Conservation (phyloP, 306 rosid genomes). For the Comarum palustre region DNA sequence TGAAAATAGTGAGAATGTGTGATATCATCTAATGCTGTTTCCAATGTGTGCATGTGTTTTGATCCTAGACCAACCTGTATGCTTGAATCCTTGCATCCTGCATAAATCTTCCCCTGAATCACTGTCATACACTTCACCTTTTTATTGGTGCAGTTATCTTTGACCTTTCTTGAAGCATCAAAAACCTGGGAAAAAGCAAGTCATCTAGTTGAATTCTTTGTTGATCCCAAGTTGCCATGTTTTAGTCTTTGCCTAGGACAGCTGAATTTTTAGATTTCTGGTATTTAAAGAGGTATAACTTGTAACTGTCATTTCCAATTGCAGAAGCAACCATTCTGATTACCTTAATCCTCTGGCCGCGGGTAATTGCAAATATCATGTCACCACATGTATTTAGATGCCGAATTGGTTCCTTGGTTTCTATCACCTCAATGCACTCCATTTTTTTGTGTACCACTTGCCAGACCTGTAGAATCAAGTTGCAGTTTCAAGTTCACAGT, state of each 20-base stretch:
- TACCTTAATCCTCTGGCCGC: constrained; percentile 62
- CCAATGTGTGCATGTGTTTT: constrained; percentile 6
- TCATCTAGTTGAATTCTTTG: neutral
- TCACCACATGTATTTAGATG: constrained; percentile 44
- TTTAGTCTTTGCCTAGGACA: neutral
- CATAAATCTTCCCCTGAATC: constrained; percentile 59
- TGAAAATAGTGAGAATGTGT: constrained; percentile 29
- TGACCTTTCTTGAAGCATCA: constrained; percentile 48
- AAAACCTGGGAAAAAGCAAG: constrained; percentile 37
- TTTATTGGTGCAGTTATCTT: constrained; percentile 46
- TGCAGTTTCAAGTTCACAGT: neutral
- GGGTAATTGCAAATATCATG: constrained; percentile 44
- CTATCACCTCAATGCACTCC: constrained; percentile 67
- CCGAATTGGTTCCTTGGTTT: constrained; percentile 54
- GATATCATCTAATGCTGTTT: constrained; percentile 12
- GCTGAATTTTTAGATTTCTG: neutral
- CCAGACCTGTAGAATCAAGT: constrained; percentile 57
- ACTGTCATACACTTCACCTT: constrained; percentile 48
- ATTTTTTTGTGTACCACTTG: constrained; percentile 57
- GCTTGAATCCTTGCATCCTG: constrained; percentile 75
- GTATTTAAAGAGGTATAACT: neutral
- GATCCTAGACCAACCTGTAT: constrained; percentile 48
- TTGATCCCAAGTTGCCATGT: neutral
- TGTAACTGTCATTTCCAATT: neutral
- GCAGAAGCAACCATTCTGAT: neutral